Conservation (phyloP, 192 early-diverging fungal genomes). For the Neocallimastix lanati region DNA sequence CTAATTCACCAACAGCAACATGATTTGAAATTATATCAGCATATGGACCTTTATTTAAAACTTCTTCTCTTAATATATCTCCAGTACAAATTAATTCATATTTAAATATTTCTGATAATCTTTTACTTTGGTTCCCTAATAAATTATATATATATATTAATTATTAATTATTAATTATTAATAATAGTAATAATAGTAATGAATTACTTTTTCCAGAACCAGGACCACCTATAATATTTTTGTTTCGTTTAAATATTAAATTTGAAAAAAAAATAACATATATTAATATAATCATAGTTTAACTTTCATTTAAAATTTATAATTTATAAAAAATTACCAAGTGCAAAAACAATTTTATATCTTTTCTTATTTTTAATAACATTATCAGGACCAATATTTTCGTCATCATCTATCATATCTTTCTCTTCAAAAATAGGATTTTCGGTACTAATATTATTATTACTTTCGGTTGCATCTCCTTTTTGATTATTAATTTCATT, state of each 20-base stretch:
- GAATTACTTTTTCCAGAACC: too few relatives aligned
- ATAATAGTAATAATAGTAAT: too few relatives aligned
- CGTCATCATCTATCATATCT: not conserved
- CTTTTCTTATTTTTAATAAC: not conserved
- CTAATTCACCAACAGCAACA: not conserved
- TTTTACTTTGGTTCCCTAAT: not conserved
- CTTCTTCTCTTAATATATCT: not conserved
- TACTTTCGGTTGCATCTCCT: not conserved
- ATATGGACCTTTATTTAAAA: not conserved
- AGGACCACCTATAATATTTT: too few relatives aligned
- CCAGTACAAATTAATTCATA: not conserved
- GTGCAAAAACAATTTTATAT: not conserved
- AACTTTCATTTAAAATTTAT: too few relatives aligned
- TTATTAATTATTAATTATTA: too few relatives aligned
- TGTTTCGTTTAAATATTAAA: too few relatives aligned
- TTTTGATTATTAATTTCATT: not conserved
- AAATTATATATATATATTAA: too few relatives aligned
- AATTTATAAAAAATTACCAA: not conserved
- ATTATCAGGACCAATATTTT: not conserved
- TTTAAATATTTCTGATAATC: not conserved
- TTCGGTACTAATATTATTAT: not conserved
- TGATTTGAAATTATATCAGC: not conserved
- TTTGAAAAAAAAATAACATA: too few relatives aligned
- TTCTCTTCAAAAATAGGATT: not conserved
- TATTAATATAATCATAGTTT: not conserved